Evolutionary conservation across 805 yeast species (phyloP).

Genomic region (Brettanomyces sp.): DNA sequence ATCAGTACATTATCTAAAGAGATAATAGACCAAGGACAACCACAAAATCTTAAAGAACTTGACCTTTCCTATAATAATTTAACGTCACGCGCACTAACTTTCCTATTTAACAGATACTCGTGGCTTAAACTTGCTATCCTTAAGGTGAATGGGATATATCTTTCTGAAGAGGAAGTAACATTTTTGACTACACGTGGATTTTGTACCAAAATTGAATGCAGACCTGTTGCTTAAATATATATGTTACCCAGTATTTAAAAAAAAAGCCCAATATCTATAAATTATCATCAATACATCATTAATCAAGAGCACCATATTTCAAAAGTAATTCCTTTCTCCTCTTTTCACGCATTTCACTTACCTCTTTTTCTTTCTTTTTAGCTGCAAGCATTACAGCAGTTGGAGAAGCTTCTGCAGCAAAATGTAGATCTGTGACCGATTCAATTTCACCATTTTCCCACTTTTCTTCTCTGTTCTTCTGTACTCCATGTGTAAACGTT

Average conservation of each 20-base stretch:
- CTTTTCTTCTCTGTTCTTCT: constrained; percentile 10
- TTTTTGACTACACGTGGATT: no score
- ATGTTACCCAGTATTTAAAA: no score
- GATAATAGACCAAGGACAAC: constrained; percentile 2
- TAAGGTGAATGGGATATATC: constrained; percentile 10
- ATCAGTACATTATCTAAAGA: constrained; percentile 9
- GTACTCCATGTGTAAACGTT: constrained; percentile 29
- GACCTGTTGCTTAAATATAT: no score
- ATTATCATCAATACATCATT: not conserved
- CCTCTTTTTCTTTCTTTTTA: constrained; percentile 25
- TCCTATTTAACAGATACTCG: constrained; percentile 15
- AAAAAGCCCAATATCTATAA: no score
- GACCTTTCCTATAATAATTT: constrained; percentile 15
- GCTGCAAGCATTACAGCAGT: constrained; percentile 32
- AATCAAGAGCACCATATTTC: constrained; percentile 28
- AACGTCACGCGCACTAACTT: constrained; percentile 16
- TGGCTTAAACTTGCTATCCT: constrained; percentile 11
- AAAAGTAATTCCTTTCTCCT: constrained; percentile 25
- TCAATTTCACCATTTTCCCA: constrained; percentile 9
- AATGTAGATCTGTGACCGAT: constrained; percentile 16
- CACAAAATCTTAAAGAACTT: constrained; percentile 5
- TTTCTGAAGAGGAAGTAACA: constrained; percentile 11
- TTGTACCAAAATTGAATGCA: not conserved
- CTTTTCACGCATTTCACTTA: constrained; percentile 18
- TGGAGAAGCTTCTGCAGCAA: constrained; percentile 34